These are phyloP conservation scores for Nepenthes gracilis DNA, from an alignment of 148 eudicot genomes.

Conservation along the genomic window DNA sequence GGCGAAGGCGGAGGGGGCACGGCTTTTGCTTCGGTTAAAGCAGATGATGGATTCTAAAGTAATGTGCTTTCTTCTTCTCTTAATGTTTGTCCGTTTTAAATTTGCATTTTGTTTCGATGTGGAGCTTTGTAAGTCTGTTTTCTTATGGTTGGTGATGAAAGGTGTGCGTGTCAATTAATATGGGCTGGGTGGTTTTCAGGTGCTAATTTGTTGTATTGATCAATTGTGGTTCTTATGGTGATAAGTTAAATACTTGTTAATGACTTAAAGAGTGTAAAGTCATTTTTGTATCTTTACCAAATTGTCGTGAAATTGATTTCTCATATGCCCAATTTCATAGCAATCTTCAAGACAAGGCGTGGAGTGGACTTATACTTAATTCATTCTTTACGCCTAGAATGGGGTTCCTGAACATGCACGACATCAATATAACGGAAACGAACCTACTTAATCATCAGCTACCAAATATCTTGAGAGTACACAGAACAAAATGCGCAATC, in stretches of 20 bases:
- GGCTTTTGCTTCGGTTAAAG: conserved; percentile 38
- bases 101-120: conserved; percentile 1
- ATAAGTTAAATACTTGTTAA: background rate
- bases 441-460: too few species aligned
- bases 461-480: too few species aligned
- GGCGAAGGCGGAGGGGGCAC: conserved; percentile 37
- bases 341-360: too few species aligned
- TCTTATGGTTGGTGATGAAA: conserved; percentile 1
- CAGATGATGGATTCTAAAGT: conserved; percentile 24
- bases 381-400: too few species aligned
- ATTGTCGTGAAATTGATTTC: too few species aligned
- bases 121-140: background rate
- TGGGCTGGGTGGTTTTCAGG: background rate
- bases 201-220: background rate
- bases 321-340: too few species aligned
- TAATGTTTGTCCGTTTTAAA: conserved; percentile 1
- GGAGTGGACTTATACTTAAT: too few species aligned
- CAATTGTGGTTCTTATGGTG: background rate
- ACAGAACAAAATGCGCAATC: too few species aligned
- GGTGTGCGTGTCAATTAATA: background rate
- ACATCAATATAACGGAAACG: too few species aligned
- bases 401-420: too few species aligned
- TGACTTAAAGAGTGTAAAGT: too few species aligned
- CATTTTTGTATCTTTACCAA: too few species aligned
- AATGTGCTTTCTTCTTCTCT: background rate